A percentile compares a stretch with the other conserved stretches of the same genome.
These are phyloP conservation scores for Coleophoma eucalyptorum DNA, from an alignment of 2,329 filamentous ascomycete species.

Conservation along the genomic window DNA sequence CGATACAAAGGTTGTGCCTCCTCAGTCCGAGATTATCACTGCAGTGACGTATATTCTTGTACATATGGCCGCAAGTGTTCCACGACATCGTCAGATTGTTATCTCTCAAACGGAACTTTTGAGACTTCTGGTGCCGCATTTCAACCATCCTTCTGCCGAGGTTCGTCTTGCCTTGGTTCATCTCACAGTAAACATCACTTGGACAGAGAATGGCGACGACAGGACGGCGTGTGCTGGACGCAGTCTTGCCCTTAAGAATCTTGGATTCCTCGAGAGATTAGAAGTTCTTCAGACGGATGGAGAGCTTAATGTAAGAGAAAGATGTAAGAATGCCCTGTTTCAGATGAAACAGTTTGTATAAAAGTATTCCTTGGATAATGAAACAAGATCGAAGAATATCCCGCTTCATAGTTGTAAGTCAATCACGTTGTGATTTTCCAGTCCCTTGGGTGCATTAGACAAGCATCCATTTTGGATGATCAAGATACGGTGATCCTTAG, in stretches of 20 bases:
- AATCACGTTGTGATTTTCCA: too few species aligned
- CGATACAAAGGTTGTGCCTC: constrained; percentile 49
- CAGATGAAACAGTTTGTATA: constrained; percentile 49
- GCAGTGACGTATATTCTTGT: constrained; percentile 79
- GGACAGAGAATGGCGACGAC: constrained; percentile 72
- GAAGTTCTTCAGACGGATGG: constrained; percentile 61
- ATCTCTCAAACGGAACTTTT: constrained; percentile 75
- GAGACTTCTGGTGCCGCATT: constrained; percentile 67
- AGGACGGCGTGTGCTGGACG: constrained; percentile 61
- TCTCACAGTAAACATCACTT: constrained; percentile 82
- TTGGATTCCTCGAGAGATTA: constrained; percentile 69
- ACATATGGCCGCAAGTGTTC: constrained; percentile 80
- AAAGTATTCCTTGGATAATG: too few species aligned
- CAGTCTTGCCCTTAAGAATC: constrained; percentile 61
- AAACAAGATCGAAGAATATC: too few species aligned
- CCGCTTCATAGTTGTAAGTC: too few species aligned
- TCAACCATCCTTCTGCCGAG: constrained; percentile 66
- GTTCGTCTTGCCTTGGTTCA: constrained; percentile 79
- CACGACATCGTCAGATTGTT: constrained; percentile 73
- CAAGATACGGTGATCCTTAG: too few species aligned
- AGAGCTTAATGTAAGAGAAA: constrained; percentile 79
- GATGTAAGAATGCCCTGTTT: constrained; percentile 75
- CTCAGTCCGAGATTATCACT: constrained; percentile 67
- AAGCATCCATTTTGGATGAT: too few species aligned
- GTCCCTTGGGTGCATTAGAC: too few species aligned